phyloP scores from a whole-genome alignment of 805 yeast species.

The Saccharomyces eubayanus region DNA sequence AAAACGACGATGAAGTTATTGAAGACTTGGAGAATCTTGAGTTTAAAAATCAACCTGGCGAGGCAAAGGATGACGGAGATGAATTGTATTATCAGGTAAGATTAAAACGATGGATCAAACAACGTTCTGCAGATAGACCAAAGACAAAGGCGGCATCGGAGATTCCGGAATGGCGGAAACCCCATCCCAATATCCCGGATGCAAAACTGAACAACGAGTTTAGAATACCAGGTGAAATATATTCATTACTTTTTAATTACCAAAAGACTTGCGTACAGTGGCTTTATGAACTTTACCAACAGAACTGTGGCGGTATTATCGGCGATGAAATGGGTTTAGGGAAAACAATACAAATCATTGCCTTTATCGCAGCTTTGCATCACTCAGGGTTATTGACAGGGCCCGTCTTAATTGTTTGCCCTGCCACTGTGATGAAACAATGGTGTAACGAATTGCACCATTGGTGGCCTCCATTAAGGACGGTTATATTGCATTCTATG shows the following conservation, averaged over 20 bases:
- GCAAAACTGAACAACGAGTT: slow-evolving; percentile 64
- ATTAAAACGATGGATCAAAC: slow-evolving; percentile 48
- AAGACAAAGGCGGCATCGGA: slow-evolving; percentile 14
- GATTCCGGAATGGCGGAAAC: slow-evolving; percentile 55
- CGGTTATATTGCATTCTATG: slow-evolving; percentile 80
- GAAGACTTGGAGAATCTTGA: slow-evolving; percentile 15
- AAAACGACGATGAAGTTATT: slow-evolving; percentile 13
- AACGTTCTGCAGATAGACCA: slow-evolving; percentile 38
- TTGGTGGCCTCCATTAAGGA: slow-evolving; percentile 96
- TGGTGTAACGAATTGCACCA: slow-evolving; percentile 95
- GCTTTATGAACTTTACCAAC: slow-evolving; percentile 89
- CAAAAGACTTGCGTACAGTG: slow-evolving; percentile 96
- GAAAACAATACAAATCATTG: slow-evolving; percentile 85
- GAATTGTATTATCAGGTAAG: slow-evolving; percentile 55
- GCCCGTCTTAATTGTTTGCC: slow-evolving; percentile 85
- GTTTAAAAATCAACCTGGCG: slow-evolving; percentile 22
- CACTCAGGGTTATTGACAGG: slow-evolving; percentile 65
- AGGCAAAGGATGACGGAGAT: slow-evolving; percentile 67
- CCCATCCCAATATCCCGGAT: slow-evolving; percentile 73
- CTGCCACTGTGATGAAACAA: slow-evolving; percentile 91
- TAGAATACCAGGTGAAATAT: slow-evolving; percentile 83
- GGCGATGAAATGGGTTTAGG: slow-evolving; percentile 99
- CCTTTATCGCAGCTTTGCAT: slow-evolving; percentile 86
- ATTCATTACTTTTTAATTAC: slow-evolving; percentile 78
- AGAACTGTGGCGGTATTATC: slow-evolving; percentile 86